Base-by-base conservation (phyloP, 371 early-diverging fungal species). In the Syncephalastrum sp. region DNA sequence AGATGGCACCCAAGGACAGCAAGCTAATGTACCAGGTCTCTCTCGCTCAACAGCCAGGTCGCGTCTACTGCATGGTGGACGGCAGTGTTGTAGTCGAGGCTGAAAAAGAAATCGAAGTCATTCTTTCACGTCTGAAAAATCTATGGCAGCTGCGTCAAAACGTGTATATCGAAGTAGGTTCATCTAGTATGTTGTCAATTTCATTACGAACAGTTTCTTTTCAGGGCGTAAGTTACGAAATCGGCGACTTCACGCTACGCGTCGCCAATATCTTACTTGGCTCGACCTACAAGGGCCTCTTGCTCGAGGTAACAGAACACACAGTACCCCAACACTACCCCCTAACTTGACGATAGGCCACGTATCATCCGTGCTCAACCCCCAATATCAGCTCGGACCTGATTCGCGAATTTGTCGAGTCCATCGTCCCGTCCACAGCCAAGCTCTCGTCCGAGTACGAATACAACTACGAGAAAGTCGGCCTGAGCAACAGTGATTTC, bases 11-110 rank as follows among this genome's bases (percentile, higher is more conserved):
- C 14, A 73, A 69, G 25, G 75, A 72, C 7, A 72, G 67, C 13
- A 74, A 75, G 60, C 43, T 72, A 12, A 56, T 79, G 12, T 76
- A 74, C 23, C 76, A 75, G 61, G 77, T 79, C n/a, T 64, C 77
- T 1, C 56, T 79, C 16, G 69, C 70, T 15, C 80, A 79, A 55
- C 72, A 72, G 13, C 74, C 80, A 7, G 65, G 77, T 14, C 69
- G 74, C 42, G 70, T 74, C 0, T 79, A 79, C 57, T 79, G 80
- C 51, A 79, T 79, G 80, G 80, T 79, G 5, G 80, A 79, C 17
- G 80, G 76, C 5, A 70, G 77, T 55, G 80, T 79, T 5, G 72
- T 79, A 0, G 68, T 79, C 0, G 80, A 75, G 59, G 80, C 74
- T n/a, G 80, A 76, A 56, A 74, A 72, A 38, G 80, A 79, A 54